A percentile compares a stretch with the other conserved stretches of the same genome.
phyloP scores from a whole-genome alignment of 2,329 filamentous ascomycete species.

The Daldinia sp. region DNA sequence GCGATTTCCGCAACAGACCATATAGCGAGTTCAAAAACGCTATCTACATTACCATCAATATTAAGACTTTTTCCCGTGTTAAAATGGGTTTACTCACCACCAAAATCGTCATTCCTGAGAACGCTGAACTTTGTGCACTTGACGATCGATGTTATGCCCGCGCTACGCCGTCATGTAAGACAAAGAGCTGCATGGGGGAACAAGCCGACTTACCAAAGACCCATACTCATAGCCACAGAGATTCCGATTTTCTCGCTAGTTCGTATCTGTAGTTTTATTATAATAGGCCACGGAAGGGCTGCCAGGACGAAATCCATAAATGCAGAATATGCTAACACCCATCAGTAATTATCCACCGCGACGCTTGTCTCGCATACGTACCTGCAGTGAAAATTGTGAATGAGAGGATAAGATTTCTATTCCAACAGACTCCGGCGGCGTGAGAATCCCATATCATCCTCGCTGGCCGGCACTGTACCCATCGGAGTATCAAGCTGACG shows the following conservation, averaged over 20 bases:
- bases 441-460: conserved; percentile 30
- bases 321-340: not conserved
- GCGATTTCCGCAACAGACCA: conserved; percentile 52
- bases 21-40: conserved; percentile 43
- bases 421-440: conserved; percentile 37
- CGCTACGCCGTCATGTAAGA: not conserved
- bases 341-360: not conserved
- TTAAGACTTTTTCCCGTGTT: not conserved
- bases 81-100: not conserved
- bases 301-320: conserved; percentile 56
- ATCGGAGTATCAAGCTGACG: conserved; percentile 46
- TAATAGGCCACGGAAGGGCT: conserved; percentile 55
- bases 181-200: not conserved
- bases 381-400: conserved; percentile 40
- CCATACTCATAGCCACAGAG: not conserved
- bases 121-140: not conserved
- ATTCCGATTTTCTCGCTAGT: conserved; percentile 55
- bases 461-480: conserved; percentile 36
- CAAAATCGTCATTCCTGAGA: not conserved
- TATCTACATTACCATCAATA: conserved; percentile 15
- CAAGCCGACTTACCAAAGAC: not conserved
- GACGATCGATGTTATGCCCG: not conserved
- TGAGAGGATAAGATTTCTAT: conserved; percentile 34
- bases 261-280: conserved; percentile 53
- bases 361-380: not conserved